Percentiles rank a stretch among this genome's conserved stretches.
phyloP scores from a whole-genome alignment of 768 basidiomycete genomes.

The Gloeostereum incarnatum region DNA sequence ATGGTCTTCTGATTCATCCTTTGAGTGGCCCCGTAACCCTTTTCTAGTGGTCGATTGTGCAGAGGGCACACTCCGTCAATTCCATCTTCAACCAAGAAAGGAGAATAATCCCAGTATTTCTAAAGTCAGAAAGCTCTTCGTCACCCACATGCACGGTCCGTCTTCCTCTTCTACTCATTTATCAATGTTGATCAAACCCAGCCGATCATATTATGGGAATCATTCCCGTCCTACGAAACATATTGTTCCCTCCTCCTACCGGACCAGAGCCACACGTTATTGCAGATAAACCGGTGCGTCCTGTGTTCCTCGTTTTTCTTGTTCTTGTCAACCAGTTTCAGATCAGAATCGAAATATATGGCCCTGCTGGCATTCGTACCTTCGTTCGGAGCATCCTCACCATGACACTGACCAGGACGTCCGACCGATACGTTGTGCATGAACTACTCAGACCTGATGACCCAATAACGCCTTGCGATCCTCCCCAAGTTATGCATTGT shows the following conservation, averaged over 20 bases:
- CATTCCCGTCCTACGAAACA: slow-evolving; percentile 51
- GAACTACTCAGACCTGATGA: slow-evolving; percentile 62
- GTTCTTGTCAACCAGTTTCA: slow-evolving; percentile 28
- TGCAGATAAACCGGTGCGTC: slow-evolving; percentile 12
- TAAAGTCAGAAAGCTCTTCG: slow-evolving; percentile 63
- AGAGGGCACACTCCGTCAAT: slow-evolving; percentile 70
- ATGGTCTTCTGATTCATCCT: slow-evolving; percentile 14
- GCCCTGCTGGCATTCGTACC: slow-evolving; percentile 66
- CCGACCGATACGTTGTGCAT: slow-evolving; percentile 65
- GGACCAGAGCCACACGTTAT: slow-evolving; percentile 10
- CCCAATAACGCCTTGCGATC: slow-evolving; percentile 37
- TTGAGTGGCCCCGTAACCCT: slow-evolving; percentile 4
- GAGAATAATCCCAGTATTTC: slow-evolving; percentile 14
- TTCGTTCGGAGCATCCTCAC: slow-evolving; percentile 66
- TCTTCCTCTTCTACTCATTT: slow-evolving; percentile 1
- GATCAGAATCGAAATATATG: slow-evolving; percentile 64
- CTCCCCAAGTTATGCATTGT: slow-evolving; percentile 38
- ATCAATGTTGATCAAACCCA: slow-evolving; percentile 14
- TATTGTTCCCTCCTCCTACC: slow-evolving; percentile 38
- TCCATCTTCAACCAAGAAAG: slow-evolving; percentile 41
- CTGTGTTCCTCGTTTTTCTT: slow-evolving; percentile 5
- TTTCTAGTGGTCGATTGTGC: slow-evolving; percentile 73
- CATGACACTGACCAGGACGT: slow-evolving; percentile 54
- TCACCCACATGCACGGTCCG: slow-evolving; percentile 81
- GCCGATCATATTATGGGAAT: slow-evolving; percentile 76